These are phyloP conservation scores for Cyberlindnera xishuangbannaensis DNA, from an alignment of 805 yeast species.

Conservation along the genomic window DNA sequence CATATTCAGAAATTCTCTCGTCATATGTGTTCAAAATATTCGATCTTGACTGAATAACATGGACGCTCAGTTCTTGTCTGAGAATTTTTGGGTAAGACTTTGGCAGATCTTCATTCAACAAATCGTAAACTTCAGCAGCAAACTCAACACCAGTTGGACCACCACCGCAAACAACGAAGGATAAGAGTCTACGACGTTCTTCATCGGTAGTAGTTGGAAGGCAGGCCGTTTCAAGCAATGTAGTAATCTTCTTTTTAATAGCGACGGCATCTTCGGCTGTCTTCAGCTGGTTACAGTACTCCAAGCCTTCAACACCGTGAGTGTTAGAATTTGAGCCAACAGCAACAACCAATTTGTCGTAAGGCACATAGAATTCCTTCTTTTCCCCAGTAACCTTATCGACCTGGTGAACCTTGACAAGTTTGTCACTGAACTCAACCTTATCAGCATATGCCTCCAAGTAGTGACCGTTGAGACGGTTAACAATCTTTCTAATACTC, in stretches of 20 bases:
- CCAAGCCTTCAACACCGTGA: constrained; percentile 66
- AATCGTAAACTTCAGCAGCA: constrained; percentile 65
- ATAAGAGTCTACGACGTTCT: constrained; percentile 53
- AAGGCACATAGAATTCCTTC: constrained; percentile 55
- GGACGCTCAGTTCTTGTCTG: constrained; percentile 59
- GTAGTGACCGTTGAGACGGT: constrained; percentile 50
- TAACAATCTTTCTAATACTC: constrained; percentile 53
- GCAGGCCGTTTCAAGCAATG: constrained; percentile 54
- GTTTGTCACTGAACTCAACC: constrained; percentile 47
- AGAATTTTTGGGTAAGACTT: constrained; percentile 52
- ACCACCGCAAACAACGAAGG: constrained; percentile 68
- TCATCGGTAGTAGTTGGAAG: constrained; percentile 59
- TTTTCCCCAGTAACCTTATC: constrained; percentile 36
- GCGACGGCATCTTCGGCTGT: constrained; percentile 60
- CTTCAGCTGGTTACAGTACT: constrained; percentile 54
- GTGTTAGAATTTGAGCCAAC: constrained; percentile 67
- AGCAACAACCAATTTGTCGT: constrained; percentile 62
- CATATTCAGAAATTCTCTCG: constrained; percentile 57
- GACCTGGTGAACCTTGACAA: constrained; percentile 49
- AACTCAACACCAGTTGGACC: constrained; percentile 74
- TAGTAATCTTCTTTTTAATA: constrained; percentile 49
- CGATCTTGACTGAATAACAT: constrained; percentile 62
- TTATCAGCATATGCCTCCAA: constrained; percentile 58
- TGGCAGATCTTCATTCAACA: constrained; percentile 58
- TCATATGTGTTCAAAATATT: constrained; percentile 66